Percentiles rank a stretch among this genome's conserved stretches.
Conservation (phyloP, 2,329 filamentous ascomycete genomes). For the Aspergillus fischeri region DNA sequence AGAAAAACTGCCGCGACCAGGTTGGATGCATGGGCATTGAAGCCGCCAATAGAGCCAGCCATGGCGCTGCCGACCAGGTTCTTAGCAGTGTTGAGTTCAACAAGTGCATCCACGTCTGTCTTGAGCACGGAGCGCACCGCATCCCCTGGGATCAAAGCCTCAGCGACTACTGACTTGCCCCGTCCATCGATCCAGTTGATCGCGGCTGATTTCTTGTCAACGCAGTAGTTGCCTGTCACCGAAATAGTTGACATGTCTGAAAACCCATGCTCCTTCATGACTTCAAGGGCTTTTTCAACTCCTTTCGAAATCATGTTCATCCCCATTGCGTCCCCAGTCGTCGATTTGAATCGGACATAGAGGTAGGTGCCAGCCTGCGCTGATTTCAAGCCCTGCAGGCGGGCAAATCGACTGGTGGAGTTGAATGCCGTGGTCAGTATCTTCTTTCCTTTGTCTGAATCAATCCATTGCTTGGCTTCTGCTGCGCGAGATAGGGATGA, state of each 20-base stretch:
- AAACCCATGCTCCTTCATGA: slow-evolving; percentile 90
- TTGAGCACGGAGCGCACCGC: slow-evolving; percentile 86
- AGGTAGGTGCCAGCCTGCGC: slow-evolving; percentile 91
- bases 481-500: slow-evolving; percentile 85
- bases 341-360: slow-evolving; percentile 97
- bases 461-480: slow-evolving; percentile 92
- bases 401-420: slow-evolving; percentile 90
- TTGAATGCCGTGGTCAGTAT: slow-evolving; percentile 93
- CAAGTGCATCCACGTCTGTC: slow-evolving; percentile 86
- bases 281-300: slow-evolving; percentile 83
- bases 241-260: slow-evolving; percentile 94
- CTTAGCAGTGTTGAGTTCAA: slow-evolving; percentile 90
- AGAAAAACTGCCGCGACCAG: slow-evolving; percentile 95
- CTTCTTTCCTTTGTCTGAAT: slow-evolving; percentile 78
- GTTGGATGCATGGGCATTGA: slow-evolving; percentile 97
- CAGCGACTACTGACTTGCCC: slow-evolving; percentile 93
- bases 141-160: slow-evolving; percentile 89
- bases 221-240: slow-evolving; percentile 95
- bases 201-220: slow-evolving; percentile 94
- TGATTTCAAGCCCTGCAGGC: slow-evolving; percentile 85
- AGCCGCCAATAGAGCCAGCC: slow-evolving; percentile 91
- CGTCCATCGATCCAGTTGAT: slow-evolving; percentile 99
- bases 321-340: slow-evolving; percentile 97
- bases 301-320: slow-evolving; percentile 99
- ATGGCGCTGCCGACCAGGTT: slow-evolving; percentile 96